Percentiles rank a stretch among this genome's conserved stretches.
These are phyloP conservation scores for Corinectria fuckeliana DNA, from an alignment of 2,329 filamentous ascomycete genomes.

Conservation along the genomic window DNA sequence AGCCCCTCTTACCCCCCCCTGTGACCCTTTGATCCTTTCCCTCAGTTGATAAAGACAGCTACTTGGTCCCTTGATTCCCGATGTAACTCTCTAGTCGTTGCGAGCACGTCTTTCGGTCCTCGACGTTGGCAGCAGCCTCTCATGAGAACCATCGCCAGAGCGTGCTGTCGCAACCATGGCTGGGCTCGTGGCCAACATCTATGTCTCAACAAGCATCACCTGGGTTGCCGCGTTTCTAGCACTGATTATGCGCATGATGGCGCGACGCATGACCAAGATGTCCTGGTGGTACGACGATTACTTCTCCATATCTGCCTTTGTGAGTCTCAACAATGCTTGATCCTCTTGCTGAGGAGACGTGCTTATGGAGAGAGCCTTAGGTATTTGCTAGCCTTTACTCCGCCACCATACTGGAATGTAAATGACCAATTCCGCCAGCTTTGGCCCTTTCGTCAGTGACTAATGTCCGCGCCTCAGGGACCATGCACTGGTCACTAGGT, in stretches of 20 bases:
- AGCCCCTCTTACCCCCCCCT: too few species aligned
- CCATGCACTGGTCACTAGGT: conserved; percentile 26
- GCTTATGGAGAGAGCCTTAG: conserved; percentile 19
- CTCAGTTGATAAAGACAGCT: too few species aligned
- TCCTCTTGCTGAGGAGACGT: not conserved
- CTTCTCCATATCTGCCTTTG: conserved; percentile 31
- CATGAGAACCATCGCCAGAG: not conserved
- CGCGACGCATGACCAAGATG: conserved; percentile 33
- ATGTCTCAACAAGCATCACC: conserved; percentile 24
- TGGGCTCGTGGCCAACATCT: conserved; percentile 29
- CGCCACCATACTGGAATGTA: conserved; percentile 28
- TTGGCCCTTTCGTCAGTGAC: not conserved
- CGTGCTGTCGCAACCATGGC: conserved; percentile 12
- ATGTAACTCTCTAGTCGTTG: too few species aligned
- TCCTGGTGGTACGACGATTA: conserved; percentile 37
- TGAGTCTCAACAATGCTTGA: conserved; percentile 14
- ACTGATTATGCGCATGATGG: conserved; percentile 27
- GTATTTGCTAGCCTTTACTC: conserved; percentile 28
- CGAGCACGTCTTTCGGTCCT: too few species aligned
- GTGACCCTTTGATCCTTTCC: too few species aligned
- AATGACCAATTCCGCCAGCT: not conserved
- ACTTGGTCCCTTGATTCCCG: too few species aligned
- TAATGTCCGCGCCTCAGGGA: conserved; percentile 23
- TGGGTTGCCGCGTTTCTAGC: conserved; percentile 32
- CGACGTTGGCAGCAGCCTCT: too few species aligned